phyloP scores from a whole-genome alignment of 2,329 filamentous ascomycete genomes.

The Neofusicoccum cordaticola region DNA sequence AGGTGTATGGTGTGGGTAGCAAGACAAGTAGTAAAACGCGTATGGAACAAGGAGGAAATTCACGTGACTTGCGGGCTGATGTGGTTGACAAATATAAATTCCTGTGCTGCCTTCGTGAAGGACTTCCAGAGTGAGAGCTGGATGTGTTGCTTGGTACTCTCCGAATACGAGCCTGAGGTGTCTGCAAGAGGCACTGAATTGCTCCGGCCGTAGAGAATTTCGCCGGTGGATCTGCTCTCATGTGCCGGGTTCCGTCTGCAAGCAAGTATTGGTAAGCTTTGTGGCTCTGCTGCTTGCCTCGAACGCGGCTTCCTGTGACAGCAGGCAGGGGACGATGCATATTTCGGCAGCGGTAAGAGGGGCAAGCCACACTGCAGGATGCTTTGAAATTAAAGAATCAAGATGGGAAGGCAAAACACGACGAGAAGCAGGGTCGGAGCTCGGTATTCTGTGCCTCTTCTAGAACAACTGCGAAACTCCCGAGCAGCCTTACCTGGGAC shows the following conservation, averaged over 20 bases:
- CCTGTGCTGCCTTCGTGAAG: background rate
- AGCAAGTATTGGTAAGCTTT: background rate
- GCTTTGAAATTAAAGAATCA: background rate
- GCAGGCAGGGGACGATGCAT: too few relatives aligned
- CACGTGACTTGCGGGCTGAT: too few relatives aligned
- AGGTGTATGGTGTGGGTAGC: too few relatives aligned
- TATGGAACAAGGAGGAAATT: too few relatives aligned
- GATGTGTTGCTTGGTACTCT: background rate
- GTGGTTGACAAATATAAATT: too few relatives aligned
- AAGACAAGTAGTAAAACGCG: too few relatives aligned
- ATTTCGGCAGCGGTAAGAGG: background rate
- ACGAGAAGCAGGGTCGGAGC: background rate
- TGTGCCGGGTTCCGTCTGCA: background rate
- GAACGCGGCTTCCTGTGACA: background rate
- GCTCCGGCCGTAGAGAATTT: background rate
- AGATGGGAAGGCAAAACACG: background rate
- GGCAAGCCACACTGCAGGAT: background rate
- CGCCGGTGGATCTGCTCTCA: background rate
- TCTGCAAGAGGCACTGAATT: background rate
- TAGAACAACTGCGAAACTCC: background rate
- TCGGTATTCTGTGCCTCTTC: background rate
- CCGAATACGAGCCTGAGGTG: background rate
- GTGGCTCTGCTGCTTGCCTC: background rate
- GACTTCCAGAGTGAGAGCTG: background rate
- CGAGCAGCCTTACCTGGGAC: background rate